phyloP scores from a whole-genome alignment of 768 basidiomycete species.

The Mycena maculata region DNA sequence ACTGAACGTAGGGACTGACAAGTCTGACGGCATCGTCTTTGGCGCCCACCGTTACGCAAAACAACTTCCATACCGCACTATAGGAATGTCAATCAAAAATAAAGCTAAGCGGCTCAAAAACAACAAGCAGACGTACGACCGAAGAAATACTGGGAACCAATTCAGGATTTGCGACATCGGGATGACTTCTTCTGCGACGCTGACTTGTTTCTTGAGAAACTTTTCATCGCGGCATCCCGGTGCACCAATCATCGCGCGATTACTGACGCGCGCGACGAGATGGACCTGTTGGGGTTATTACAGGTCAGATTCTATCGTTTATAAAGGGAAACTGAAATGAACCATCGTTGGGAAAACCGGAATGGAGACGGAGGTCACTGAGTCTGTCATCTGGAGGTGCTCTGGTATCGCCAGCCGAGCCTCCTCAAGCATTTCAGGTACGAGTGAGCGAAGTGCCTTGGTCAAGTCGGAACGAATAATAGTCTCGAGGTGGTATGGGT shows the following conservation, averaged over 20 bases:
- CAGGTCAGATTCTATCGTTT: background rate
- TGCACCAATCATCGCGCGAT: slow-evolving; percentile 36
- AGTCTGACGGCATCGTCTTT: slow-evolving; percentile 20
- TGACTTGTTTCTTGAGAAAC: slow-evolving; percentile 32
- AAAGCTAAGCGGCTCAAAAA: background rate
- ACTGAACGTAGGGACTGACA: slow-evolving; percentile 27
- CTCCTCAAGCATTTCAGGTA: slow-evolving; percentile 34
- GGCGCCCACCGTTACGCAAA: slow-evolving; percentile 16
- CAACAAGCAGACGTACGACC: slow-evolving; percentile 6
- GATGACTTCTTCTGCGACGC: slow-evolving; percentile 29
- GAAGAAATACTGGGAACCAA: slow-evolving; percentile 17
- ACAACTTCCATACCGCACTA: slow-evolving; percentile 24
- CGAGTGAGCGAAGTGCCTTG: slow-evolving; percentile 24
- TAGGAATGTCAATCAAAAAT: too few relatives aligned
- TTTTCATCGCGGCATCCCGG: slow-evolving; percentile 34
- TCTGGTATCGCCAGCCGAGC: slow-evolving; percentile 26
- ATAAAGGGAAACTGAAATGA: too few relatives aligned
- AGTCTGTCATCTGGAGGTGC: slow-evolving; percentile 10
- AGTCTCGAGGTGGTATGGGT: slow-evolving; percentile 28
- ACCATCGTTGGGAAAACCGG: slow-evolving; percentile 31
- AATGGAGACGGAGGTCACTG: slow-evolving; percentile 14
- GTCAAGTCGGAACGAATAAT: slow-evolving; percentile 33
- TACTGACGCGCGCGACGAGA: slow-evolving; percentile 34
- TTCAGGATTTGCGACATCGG: slow-evolving; percentile 24
- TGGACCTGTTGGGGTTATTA: background rate